A percentile compares a stretch with the other conserved stretches of the same genome.
Conservation (phyloP, 495 filamentous ascomycete genomes). For the Trichoderma erinaceum region DNA sequence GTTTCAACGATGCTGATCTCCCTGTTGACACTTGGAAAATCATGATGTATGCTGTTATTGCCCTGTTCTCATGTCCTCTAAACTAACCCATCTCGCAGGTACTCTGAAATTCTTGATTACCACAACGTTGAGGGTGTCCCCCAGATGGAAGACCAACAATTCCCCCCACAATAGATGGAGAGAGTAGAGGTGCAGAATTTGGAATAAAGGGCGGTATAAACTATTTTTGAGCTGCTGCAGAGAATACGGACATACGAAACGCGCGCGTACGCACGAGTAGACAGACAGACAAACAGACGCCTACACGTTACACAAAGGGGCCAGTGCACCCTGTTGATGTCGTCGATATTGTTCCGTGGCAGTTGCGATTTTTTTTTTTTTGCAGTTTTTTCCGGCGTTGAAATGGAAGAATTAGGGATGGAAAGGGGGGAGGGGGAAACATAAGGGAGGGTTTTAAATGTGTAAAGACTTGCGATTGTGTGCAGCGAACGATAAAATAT, state of each 20-base stretch:
- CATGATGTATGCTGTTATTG: slow-evolving; percentile 72
- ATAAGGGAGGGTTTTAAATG: neutral
- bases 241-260: slow-evolving; percentile 5
- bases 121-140: slow-evolving; percentile 73
- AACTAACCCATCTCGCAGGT: slow-evolving; percentile 51
- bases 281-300: neutral
- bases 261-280: neutral
- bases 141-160: slow-evolving; percentile 29
- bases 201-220: slow-evolving; percentile 4
- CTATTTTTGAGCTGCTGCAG: neutral
- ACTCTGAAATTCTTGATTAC: slow-evolving; percentile 98
- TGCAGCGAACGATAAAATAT: slow-evolving; percentile 14
- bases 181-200: neutral
- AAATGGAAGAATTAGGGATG: neutral
- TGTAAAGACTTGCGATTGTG: slow-evolving; percentile 13
- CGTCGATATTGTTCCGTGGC: neutral
- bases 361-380: neutral
- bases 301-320: neutral
- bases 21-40: slow-evolving; percentile 99
- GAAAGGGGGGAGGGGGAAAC: neutral
- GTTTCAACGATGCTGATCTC: slow-evolving; percentile 98
- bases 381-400: slow-evolving; percentile 9
- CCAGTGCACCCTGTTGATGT: neutral
- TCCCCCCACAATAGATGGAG: slow-evolving; percentile 9
- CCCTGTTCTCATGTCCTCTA: neutral